phyloP scores from a whole-genome alignment of 352 stramenopile genomes.

The Pelagophyceae sp. region DNA sequence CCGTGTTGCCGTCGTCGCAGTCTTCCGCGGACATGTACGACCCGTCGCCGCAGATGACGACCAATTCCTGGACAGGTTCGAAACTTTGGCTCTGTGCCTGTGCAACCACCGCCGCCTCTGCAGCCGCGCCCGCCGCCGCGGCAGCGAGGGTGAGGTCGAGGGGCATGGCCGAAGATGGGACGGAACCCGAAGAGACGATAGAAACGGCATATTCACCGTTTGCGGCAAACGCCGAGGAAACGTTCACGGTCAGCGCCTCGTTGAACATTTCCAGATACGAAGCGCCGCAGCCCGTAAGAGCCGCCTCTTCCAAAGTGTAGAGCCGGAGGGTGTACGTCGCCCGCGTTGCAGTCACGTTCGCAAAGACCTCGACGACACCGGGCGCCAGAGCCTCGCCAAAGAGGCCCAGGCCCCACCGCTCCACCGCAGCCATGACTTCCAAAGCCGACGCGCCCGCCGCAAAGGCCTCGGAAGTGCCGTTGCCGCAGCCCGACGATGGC shows the following conservation, averaged over 20 bases:
- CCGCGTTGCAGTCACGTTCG: neutral
- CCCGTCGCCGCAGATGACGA: slow-evolving; percentile 33
- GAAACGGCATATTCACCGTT: neutral
- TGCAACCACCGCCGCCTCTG: neutral
- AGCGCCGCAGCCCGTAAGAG: slow-evolving; percentile 19
- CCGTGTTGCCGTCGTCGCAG: slow-evolving; percentile 33
- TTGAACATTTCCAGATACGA: neutral
- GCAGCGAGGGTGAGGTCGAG: slow-evolving; percentile 18
- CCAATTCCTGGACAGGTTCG: neutral
- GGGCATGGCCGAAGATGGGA: slow-evolving; percentile 19
- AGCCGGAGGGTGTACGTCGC: slow-evolving; percentile 21
- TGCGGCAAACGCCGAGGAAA: neutral
- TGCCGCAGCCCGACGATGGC: slow-evolving; percentile 6
- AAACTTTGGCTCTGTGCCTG: neutral
- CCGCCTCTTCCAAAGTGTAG: slow-evolving; percentile 15
- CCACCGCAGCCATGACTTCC: slow-evolving; percentile 6
- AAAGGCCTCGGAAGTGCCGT: slow-evolving; percentile 19
- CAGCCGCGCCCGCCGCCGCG: neutral
- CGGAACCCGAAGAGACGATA: neutral
- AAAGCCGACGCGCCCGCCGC: neutral
- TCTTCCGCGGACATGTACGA: slow-evolving; percentile 29
- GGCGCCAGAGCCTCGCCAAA: neutral
- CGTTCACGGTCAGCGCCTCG: neutral
- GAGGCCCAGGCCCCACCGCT: neutral
- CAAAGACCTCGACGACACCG: slow-evolving; percentile 14